Conservation (phyloP, 352 stramenopile genomes). For the Pythium volutum region DNA sequence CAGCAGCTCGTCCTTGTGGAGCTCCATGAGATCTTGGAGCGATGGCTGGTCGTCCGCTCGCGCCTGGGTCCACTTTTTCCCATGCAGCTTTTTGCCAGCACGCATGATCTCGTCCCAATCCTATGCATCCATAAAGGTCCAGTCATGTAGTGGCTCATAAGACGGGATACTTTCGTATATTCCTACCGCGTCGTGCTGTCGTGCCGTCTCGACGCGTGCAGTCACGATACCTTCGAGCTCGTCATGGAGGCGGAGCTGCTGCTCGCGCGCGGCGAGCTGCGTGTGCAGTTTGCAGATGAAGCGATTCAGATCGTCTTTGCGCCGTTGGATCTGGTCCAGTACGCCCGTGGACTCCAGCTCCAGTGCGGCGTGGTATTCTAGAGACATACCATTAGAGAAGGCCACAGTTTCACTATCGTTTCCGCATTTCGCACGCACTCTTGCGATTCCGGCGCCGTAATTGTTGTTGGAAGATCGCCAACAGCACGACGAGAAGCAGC, state of each 20-base stretch:
- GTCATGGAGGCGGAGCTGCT: conserved; percentile 60
- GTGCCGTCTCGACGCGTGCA: conserved; percentile 44
- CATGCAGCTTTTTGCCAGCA: conserved; percentile 55
- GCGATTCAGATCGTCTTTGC: conserved; percentile 57
- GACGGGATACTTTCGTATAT: neutral
- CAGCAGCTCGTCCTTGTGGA: conserved; percentile 70
- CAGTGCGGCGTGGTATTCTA: conserved; percentile 45
- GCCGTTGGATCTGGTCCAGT: conserved; percentile 48
- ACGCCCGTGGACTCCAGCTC: conserved; percentile 37
- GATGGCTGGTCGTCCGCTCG: conserved; percentile 31
- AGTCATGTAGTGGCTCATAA: neutral
- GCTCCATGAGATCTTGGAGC: conserved; percentile 53
- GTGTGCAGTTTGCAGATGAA: conserved; percentile 53
- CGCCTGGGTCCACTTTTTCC: conserved; percentile 49
- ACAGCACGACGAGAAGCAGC: conserved; percentile 35
- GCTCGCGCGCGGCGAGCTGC: conserved; percentile 45
- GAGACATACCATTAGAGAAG: neutral
- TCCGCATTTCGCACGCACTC: conserved; percentile 1
- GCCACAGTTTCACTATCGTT: neutral
- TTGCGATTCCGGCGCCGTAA: conserved; percentile 9
- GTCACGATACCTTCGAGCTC: conserved; percentile 69
- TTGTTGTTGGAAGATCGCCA: conserved; percentile 33
- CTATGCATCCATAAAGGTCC: conserved; percentile 13
- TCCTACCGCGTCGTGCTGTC: conserved; percentile 41
- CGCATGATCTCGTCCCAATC: conserved; percentile 71